Conservation (phyloP, 768 basidiomycete species). For the Tylopilus balloui region DNA sequence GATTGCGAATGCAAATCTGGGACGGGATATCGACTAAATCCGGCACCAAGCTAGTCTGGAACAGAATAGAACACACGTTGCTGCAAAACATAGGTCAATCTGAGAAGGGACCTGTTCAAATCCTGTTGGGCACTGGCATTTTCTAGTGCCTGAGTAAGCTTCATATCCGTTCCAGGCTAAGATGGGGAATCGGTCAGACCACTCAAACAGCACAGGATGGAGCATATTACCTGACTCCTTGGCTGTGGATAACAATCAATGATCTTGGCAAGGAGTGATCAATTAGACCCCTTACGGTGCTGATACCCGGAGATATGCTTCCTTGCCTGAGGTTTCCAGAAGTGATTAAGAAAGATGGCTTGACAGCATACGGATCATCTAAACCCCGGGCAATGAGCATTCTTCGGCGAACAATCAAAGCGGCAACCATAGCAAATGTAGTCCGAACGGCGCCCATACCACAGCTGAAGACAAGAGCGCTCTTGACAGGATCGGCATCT, state of each 20-base stretch:
- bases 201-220: background rate
- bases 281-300: constrained; percentile 39
- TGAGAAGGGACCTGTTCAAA: constrained; percentile 64
- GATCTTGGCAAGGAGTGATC: background rate
- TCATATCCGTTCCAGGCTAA: constrained; percentile 48
- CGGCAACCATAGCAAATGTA: constrained; percentile 97
- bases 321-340: constrained; percentile 14
- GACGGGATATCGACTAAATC: constrained; percentile 1
- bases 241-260: constrained; percentile 16
- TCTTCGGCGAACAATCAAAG: constrained; percentile 77
- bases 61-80: constrained; percentile 45
- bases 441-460: constrained; percentile 96
- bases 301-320: constrained; percentile 36
- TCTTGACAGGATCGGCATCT: constrained; percentile 70
- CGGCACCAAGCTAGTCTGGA: background rate
- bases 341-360: constrained; percentile 19
- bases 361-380: constrained; percentile 71
- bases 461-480: constrained; percentile 89
- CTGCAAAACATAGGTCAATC: constrained; percentile 79
- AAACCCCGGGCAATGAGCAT: constrained; percentile 60
- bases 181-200: constrained; percentile 9
- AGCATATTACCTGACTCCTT: constrained; percentile 27
- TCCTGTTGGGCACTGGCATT: constrained; percentile 80
- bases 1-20: constrained; percentile 71
- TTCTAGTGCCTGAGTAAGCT: constrained; percentile 61